phyloP scores from a whole-genome alignment of 441 rosid genomes.

The Arabidopsis lyrata region DNA sequence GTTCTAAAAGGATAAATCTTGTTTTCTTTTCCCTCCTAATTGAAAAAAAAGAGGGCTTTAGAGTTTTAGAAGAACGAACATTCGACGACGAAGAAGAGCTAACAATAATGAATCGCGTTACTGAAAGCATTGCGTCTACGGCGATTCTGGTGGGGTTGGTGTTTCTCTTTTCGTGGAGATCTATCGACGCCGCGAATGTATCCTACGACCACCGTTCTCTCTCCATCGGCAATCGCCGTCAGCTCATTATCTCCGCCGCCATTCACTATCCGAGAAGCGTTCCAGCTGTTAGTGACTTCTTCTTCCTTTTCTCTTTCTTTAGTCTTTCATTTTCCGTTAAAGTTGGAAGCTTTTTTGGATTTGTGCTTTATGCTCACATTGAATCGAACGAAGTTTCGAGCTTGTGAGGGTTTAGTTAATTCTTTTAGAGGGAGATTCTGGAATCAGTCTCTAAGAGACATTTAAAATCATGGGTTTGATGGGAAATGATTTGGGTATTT shows the following conservation, averaged over 20 bases:
- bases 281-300: conserved; percentile 67
- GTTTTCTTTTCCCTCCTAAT: conserved; percentile 39
- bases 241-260: conserved; percentile 91
- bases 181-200: conserved; percentile 54
- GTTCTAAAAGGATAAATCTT: conserved; percentile 33
- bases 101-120: conserved; percentile 32
- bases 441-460: neutral
- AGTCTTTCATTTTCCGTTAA: conserved; percentile 21
- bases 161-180: conserved; percentile 37
- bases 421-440: neutral
- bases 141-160: conserved; percentile 20
- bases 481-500: conserved; percentile 5
- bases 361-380: neutral
- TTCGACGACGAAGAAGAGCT: conserved; percentile 10
- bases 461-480: conserved; percentile 7
- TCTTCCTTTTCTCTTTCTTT: neutral
- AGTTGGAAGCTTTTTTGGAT: conserved; percentile 23
- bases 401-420: conserved; percentile 16
- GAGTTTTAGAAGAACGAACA: conserved; percentile 1
- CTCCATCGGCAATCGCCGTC: conserved; percentile 72
- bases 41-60: conserved; percentile 1
- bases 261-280: conserved; percentile 98
- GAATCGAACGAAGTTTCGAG: conserved; percentile 28
- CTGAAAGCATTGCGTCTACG: conserved; percentile 25
- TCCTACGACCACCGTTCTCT: conserved; percentile 85